These are phyloP conservation scores for Chlorella sp. DNA, from an alignment of 139 green algal species.

Conservation along the genomic window DNA sequence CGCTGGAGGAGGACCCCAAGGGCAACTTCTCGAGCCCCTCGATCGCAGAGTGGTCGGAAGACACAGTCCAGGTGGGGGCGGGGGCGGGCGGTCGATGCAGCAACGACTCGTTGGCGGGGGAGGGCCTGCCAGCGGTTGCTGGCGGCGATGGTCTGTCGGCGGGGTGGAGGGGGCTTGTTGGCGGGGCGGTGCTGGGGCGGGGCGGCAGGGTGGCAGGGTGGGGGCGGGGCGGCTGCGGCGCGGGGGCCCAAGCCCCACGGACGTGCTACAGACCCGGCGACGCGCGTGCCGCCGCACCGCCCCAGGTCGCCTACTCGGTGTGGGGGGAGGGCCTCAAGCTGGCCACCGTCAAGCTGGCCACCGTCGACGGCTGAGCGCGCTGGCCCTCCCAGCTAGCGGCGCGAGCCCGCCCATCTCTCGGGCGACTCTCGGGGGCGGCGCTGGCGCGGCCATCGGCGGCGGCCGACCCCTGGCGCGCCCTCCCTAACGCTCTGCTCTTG, in stretches of 20 bases:
- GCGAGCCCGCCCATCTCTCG: too few species aligned
- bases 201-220: background rate
- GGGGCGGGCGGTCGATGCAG: background rate
- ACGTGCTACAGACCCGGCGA: background rate
- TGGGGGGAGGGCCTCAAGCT: conserved; percentile 31
- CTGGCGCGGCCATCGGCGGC: too few species aligned
- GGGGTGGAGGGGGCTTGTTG: background rate
- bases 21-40: conserved; percentile 32
- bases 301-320: conserved; percentile 29
- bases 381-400: too few species aligned
- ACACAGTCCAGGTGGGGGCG: conserved; percentile 28
- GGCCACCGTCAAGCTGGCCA: conserved; percentile 35
- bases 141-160: background rate
- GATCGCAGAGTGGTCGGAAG: conserved; percentile 35
- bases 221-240: background rate
- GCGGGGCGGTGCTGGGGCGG: background rate
- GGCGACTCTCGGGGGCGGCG: too few species aligned
- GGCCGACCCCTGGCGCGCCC: too few species aligned
- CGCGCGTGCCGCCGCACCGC: too few species aligned
- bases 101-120: background rate
- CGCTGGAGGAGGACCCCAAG: conserved; percentile 29
- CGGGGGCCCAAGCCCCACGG: background rate
- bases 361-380: too few species aligned
- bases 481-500: too few species aligned
- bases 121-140: background rate